phyloP scores from a whole-genome alignment of 306 rosid genomes.

The Lagenaria siceraria region DNA sequence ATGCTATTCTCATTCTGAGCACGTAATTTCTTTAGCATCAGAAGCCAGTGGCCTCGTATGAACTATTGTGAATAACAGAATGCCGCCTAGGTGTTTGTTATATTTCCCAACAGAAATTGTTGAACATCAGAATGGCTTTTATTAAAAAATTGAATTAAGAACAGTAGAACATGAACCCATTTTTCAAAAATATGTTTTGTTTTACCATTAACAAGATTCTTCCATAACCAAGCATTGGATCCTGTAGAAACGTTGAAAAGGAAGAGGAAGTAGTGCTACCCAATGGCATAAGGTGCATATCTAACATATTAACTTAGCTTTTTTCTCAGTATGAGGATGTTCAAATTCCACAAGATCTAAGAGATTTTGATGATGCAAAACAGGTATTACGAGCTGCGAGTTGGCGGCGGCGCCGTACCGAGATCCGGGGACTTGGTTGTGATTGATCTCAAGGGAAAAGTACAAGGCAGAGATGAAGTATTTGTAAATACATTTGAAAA shows the following conservation, averaged over 20 bases:
- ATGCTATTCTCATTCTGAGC: not conserved
- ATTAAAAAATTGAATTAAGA: not conserved
- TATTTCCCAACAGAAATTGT: not conserved
- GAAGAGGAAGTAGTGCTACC: conserved; percentile 67
- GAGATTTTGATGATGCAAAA: not conserved
- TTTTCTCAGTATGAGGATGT: not conserved
- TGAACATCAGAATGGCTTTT: not conserved
- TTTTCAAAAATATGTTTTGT: not conserved
- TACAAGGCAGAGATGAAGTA: conserved; percentile 38
- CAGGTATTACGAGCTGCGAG: conserved; percentile 55
- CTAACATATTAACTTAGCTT: not conserved
- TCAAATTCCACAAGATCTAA: not conserved
- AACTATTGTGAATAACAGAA: not conserved
- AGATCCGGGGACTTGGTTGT: conserved; percentile 74
- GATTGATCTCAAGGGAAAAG: conserved; percentile 56
- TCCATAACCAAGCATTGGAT: not conserved
- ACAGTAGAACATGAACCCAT: not conserved
- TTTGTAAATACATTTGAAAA: conserved; percentile 72
- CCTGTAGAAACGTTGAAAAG: conserved; percentile 42
- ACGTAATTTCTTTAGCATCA: not conserved
- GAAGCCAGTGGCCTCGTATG: not conserved
- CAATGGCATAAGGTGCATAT: conserved; percentile 70
- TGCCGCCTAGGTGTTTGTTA: not conserved
- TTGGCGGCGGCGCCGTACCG: conserved; percentile 65
- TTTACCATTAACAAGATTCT: not conserved